Conservation (phyloP, 768 basidiomycete genomes). For the Auricularia heimuer region DNA sequence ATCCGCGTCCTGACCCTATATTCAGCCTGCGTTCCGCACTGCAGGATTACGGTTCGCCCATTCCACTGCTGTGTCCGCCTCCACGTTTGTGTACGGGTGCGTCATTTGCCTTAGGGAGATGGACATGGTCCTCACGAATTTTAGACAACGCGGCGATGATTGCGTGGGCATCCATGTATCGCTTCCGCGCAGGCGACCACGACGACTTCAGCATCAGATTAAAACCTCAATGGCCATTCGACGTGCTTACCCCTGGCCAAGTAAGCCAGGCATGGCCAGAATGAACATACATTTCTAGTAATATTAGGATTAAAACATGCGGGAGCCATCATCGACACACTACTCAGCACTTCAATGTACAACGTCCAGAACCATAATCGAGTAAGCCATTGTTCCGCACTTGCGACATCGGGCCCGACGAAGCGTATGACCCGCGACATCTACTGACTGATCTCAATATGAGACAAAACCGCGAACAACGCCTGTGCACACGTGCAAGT, state of each 20-base stretch:
- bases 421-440: too few relatives aligned
- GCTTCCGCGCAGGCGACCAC: slow-evolving; percentile 53
- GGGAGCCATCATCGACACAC: too few relatives aligned
- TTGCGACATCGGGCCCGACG: too few relatives aligned
- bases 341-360: too few relatives aligned
- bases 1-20: slow-evolving; percentile 3
- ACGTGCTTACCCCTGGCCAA: slow-evolving; percentile 28
- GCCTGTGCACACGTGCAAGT: too few relatives aligned
- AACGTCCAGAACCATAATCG: too few relatives aligned
- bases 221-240: slow-evolving; percentile 70
- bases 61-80: slow-evolving; percentile 65
- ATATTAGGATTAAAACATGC: too few relatives aligned
- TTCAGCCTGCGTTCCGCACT: slow-evolving; percentile 26
- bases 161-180: slow-evolving; percentile 80
- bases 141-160: slow-evolving; percentile 97
- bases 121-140: not conserved
- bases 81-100: slow-evolving; percentile 70
- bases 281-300: not conserved
- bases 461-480: too few relatives aligned
- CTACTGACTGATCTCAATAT: too few relatives aligned
- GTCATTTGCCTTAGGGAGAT: not conserved
- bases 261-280: not conserved
- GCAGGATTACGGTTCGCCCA: slow-evolving; percentile 17
- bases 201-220: slow-evolving; percentile 55
- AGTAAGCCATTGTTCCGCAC: too few relatives aligned